Base-by-base conservation (phyloP, 2,329 filamentous ascomycete species). In the Calonectria pseudoturangicola region DNA sequence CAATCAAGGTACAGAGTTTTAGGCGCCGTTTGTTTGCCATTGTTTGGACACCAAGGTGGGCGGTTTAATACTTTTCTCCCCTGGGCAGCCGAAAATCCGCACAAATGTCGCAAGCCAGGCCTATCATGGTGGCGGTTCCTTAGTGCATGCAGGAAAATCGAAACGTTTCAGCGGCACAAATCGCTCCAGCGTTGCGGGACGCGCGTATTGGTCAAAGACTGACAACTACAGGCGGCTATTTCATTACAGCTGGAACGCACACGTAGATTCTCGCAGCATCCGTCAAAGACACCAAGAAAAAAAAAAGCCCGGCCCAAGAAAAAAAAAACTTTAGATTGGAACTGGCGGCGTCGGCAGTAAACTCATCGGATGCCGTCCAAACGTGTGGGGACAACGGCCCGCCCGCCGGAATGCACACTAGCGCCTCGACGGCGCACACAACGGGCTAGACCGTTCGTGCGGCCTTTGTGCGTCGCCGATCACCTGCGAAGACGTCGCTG, bases 61-160 rank as follows among this genome's bases (percentile, higher is more conserved):
- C 66, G 74, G 33, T 76, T 79, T 73, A 77, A 74, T 45, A 67
- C 54, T 64, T 50, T 51, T 28, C 25, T 13, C 33, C 50, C 33
- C 56, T 70, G n/a, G 21, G 62, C 70, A 75, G 73, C 73, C 77
- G 78, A 80, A 80, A 83, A 83, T 73, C 79, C 77, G 82, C 82
- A 84, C 82, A 84, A 83, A 82, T 82, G 66, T 82, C 82, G 79
- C 81, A 82, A 76, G 72, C 68, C 64, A 72, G 72, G 72, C 56
- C 56, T 71, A 62, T 73, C 65, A 70, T 75, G 71, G 70, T 68
- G 67, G 72, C 73, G 60, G 54, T 70, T 74, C 70, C 71, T 71
- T 70, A 74, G 73, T 65, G 77, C 50, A 39, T 43, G 58, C 58
- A 47, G 41, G 25, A 25, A 25, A 54, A 21, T 30, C 36, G 54